Evolutionary conservation across 2,329 filamentous ascomycete species (phyloP), one percentile per base, ranked within the genome.

Genomic region (Colletotrichum neosansevieriae): DNA sequence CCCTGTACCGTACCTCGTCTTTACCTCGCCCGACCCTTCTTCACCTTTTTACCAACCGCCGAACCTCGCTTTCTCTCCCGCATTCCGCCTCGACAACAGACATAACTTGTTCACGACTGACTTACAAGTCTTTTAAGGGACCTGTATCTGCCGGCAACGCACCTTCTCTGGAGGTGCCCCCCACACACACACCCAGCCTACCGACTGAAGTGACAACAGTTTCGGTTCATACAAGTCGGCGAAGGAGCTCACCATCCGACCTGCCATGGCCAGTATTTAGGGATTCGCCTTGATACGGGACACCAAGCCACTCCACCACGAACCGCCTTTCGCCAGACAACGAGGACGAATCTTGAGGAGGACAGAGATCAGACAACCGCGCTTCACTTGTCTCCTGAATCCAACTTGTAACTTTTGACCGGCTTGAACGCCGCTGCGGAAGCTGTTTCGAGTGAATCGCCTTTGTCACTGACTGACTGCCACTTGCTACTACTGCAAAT

Each of bases 211-310:
- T 34, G 17, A 49, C 54, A 15, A 57, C 13, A 6, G 29, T 13
- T 29, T 42, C 24, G 24, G 24, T 34, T 49, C 21, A 9, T 32
- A 17, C 3, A 13, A n/a, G 50, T 17, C 24, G 34, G 15, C 58
- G 29, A 50, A 51, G 29, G 15, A 6, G 9, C 29, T 34, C 19
- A 17, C 42, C 6, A 47, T 24, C 13, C 21, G 21, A 17, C 57
- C 44, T 70, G 49, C 58, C 64, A 63, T 64, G 67, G 67, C 63
- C 58, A 56, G 32, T 42, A 40, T 24, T 59, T 36, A 53, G 45
- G 40, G 36, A 36, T 29, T 11, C 11, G 15, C 34, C 51, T 17
- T 58, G 24, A 38, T 19, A 9, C 7, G 10, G n/a, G 34, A 19
- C 15, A 49, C 19, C 44, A 51, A 21, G 19, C 34, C 40, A 34